Percentiles rank a stretch among this genome's conserved stretches.
These are phyloP conservation scores for Serendipita indica DNA, from an alignment of 768 basidiomycete species.

Conservation along the genomic window DNA sequence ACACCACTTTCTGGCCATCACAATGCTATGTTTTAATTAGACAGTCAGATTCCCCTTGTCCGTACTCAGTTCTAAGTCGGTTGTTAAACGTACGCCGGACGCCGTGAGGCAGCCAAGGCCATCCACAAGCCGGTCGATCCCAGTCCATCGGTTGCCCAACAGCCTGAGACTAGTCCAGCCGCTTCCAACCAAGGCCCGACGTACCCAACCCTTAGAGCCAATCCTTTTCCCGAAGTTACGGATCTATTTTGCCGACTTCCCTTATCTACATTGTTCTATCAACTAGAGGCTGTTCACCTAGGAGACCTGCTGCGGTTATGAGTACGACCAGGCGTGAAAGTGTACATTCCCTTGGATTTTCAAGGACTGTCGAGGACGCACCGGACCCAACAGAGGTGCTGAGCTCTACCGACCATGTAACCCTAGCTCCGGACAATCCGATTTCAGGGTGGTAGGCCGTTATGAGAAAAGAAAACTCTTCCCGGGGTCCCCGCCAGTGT, in stretches of 20 bases:
- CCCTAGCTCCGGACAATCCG: constrained; percentile 61
- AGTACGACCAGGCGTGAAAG: constrained; percentile 59
- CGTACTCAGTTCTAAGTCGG: constrained; percentile 62
- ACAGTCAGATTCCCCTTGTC: constrained; percentile 74
- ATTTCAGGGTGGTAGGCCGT: constrained; percentile 60
- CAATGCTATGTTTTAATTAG: constrained; percentile 77
- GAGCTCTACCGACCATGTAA: constrained; percentile 58
- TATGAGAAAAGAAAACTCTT: constrained; percentile 71
- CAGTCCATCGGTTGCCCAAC: constrained; percentile 41
- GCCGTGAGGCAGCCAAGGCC: constrained; percentile 42
- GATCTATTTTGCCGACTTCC: constrained; percentile 70
- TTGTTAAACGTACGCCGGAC: constrained; percentile 51
- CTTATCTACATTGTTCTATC: constrained; percentile 70
- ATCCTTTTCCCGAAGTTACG: constrained; percentile 70
- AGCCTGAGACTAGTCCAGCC: constrained; percentile 54
- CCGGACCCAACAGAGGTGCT: constrained; percentile 56
- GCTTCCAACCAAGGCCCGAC: constrained; percentile 63
- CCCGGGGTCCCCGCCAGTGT: constrained; percentile 53
- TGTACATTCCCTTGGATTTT: constrained; percentile 66
- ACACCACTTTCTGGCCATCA: constrained; percentile 61
- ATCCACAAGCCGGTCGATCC: constrained; percentile 29
- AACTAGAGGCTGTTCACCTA: constrained; percentile 71
- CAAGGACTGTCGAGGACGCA: constrained; percentile 63
- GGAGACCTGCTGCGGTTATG: constrained; percentile 71
- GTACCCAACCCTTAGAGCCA: constrained; percentile 68